Evolutionary conservation across 176 grass and related monocot genomes (phyloP), one percentile per base, ranked within the genome.

Genomic region (barley (Hordeum vulgare)): DNA sequence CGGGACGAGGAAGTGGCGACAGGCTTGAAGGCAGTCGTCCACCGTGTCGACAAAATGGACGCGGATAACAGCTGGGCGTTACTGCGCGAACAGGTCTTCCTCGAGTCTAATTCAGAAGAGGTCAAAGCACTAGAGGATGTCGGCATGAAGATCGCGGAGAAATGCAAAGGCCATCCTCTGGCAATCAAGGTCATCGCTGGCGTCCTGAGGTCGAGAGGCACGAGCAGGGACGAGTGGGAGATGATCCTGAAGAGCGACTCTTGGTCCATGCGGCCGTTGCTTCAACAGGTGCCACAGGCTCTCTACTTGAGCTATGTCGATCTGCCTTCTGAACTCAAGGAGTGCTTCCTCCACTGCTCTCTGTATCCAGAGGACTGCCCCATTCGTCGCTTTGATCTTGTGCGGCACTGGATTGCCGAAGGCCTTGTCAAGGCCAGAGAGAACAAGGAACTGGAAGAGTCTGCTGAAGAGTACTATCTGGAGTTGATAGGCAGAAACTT

Each of bases 341-440:
- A 92, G 75, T 97, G 94, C 44, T 97, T 97, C 77, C 89, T 97
- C 13, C 88, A 91, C 66, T 97, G 85, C 40, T 84, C 91, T 25
- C 59, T 94, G 66, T 97, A 92, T 72, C 94, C 91, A 49, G 82
- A 90, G 76, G 91, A 94, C 66, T 84, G 35, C 25, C 78, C 62
- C 47, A 90, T 97, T 31, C 79, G 51, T 45, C 66, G 29, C 26
- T 90, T 88, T 81, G 85, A 81, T 61, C 85, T 97, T 53, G 84
- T 94, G 58, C 82, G 85, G 3, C 84, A 79, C 39, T 97, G 91
- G 94, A 88, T 97, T 63, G 91, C 91, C 23, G 94, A 97, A 89
- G 94, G 94, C 9, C 61, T 97, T 53, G 68, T 97, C 54, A 85
- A 67, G 58, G 45, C 69, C 45, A 70, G 35, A 40, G 80, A 68